A percentile compares a stretch with the other conserved stretches of the same genome.
Conservation (phyloP, 2,329 filamentous ascomycete genomes). For the Penicillium capsulatum region DNA sequence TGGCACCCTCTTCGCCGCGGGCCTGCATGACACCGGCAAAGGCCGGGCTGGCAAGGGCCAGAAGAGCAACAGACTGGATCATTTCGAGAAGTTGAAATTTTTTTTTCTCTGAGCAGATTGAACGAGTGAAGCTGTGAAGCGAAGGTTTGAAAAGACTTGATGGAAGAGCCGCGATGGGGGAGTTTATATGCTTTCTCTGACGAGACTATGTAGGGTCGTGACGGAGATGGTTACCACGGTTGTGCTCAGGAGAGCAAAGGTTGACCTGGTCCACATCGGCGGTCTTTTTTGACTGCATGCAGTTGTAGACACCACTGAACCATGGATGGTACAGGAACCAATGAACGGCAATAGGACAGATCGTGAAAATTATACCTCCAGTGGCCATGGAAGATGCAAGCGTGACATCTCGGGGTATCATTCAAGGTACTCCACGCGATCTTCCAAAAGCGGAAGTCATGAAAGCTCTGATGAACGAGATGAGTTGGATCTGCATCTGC, state of each 20-base stretch:
- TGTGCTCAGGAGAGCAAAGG: slow-evolving; percentile 24
- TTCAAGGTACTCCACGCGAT: slow-evolving; percentile 12
- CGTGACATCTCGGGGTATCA: slow-evolving; percentile 31
- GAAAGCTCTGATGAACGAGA: too few relatives aligned
- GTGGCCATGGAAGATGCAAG: slow-evolving; percentile 16
- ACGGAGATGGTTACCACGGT: slow-evolving; percentile 24
- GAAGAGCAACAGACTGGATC: slow-evolving; percentile 35
- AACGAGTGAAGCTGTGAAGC: slow-evolving; percentile 21
- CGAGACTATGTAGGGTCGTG: slow-evolving; percentile 11
- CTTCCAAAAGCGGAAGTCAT: neutral
- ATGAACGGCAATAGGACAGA: slow-evolving; percentile 10
- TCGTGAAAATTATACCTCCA: slow-evolving; percentile 15
- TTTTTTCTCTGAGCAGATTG: slow-evolving; percentile 16
- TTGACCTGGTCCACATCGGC: slow-evolving; percentile 21
- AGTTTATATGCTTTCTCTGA: slow-evolving; percentile 27
- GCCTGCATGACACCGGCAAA: slow-evolving; percentile 34
- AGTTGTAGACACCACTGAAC: slow-evolving; percentile 11
- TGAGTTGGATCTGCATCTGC: neutral
- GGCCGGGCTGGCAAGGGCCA: slow-evolving; percentile 35
- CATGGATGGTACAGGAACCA: slow-evolving; percentile 19
- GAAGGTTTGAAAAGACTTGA: slow-evolving; percentile 4
- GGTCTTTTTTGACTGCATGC: slow-evolving; percentile 17
- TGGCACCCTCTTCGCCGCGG: slow-evolving; percentile 16
- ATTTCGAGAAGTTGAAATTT: slow-evolving; percentile 27
- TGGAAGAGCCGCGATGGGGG: slow-evolving; percentile 7